These are phyloP conservation scores for Camptophora hylomeconis DNA, from an alignment of 2,329 filamentous ascomycete genomes.

Conservation along the genomic window DNA sequence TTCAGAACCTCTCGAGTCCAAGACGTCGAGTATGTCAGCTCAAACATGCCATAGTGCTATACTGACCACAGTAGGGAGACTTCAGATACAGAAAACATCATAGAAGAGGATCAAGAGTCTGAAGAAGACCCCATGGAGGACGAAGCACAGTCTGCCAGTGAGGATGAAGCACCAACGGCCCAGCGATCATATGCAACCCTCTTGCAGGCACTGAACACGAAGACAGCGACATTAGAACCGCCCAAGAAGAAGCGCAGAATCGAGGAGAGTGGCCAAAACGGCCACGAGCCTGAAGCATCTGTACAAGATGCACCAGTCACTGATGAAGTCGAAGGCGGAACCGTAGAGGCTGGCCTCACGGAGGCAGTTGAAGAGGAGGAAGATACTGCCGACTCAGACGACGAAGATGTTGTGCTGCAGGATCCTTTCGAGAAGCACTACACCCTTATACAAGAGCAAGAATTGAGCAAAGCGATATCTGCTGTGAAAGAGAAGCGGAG, in stretches of 20 bases:
- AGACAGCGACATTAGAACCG: slow-evolving; percentile 28
- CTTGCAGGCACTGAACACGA: slow-evolving; percentile 40
- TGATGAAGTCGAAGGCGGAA: slow-evolving; percentile 17
- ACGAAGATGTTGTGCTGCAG: slow-evolving; percentile 39
- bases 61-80: too few species aligned
- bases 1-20: slow-evolving; percentile 2
- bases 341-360: slow-evolving; percentile 16
- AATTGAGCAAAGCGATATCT: slow-evolving; percentile 46
- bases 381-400: slow-evolving; percentile 18
- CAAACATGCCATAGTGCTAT: too few species aligned
- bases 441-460: slow-evolving; percentile 36
- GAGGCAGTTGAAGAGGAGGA: slow-evolving; percentile 28
- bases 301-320: slow-evolving; percentile 7
- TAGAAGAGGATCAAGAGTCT: slow-evolving; percentile 1
- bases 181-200: slow-evolving; percentile 42
- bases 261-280: slow-evolving; percentile 19
- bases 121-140: slow-evolving; percentile 1
- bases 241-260: slow-evolving; percentile 42
- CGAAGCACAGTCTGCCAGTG: slow-evolving; percentile 27
- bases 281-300: slow-evolving; percentile 8
- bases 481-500: slow-evolving; percentile 35
- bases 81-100: slow-evolving; percentile 1
- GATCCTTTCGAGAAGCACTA: slow-evolving; percentile 81
- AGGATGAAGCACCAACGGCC: slow-evolving; percentile 28
- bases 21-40: neutral